Conservation (phyloP, 2,329 filamentous ascomycete genomes). For the Fusarium heterosporum region DNA sequence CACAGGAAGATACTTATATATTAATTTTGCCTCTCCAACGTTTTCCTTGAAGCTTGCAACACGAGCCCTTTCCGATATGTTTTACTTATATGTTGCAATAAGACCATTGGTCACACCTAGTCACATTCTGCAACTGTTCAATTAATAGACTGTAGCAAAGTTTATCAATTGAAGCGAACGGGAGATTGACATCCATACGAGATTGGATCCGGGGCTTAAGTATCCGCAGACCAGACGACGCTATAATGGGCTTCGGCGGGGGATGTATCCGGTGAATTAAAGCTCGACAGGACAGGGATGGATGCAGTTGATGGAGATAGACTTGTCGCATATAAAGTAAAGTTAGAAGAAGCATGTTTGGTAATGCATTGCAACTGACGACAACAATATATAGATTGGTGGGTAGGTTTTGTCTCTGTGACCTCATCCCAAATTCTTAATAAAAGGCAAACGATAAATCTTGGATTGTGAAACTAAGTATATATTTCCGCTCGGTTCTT, state of each 20-base stretch:
- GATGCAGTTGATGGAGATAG: neutral
- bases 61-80: too few relatives aligned
- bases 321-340: slow-evolving; percentile 5
- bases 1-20: neutral
- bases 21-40: neutral
- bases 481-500: neutral
- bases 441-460: neutral
- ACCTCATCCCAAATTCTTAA: neutral
- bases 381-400: too few relatives aligned
- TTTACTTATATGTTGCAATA: too few relatives aligned
- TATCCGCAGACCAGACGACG: slow-evolving; percentile 34
- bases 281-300: slow-evolving; percentile 27
- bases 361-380: too few relatives aligned
- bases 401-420: neutral
- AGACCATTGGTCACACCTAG: neutral
- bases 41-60: too few relatives aligned
- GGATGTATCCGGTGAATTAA: slow-evolving; percentile 36
- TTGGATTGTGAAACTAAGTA: neutral
- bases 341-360: neutral
- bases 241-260: slow-evolving; percentile 29
- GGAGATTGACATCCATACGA: slow-evolving; percentile 37
- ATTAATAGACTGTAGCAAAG: slow-evolving; percentile 1
- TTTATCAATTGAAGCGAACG: slow-evolving; percentile 15
- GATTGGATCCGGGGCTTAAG: slow-evolving; percentile 22
- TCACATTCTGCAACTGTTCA: neutral